phyloP scores from a whole-genome alignment of 1,284 basidiomycete genomes.

The Sparassis latifolia region DNA sequence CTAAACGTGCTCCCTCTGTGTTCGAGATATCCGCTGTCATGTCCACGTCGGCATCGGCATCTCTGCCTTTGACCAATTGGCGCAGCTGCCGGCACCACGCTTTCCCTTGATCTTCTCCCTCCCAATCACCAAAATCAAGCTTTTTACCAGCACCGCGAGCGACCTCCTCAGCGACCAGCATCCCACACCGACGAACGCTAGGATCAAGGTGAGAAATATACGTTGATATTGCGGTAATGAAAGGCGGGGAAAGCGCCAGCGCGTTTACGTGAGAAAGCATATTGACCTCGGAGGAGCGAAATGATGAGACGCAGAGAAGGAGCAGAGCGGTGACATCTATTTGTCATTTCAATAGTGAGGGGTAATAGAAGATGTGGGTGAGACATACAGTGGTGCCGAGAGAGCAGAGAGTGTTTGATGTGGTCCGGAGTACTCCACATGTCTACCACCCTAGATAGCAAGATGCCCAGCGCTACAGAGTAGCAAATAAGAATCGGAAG shows the following conservation, averaged over 20 bases:
- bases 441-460: conserved; percentile 46
- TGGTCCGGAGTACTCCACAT: conserved; percentile 63
- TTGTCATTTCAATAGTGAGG: not conserved
- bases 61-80: conserved; percentile 41
- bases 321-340: conserved; percentile 69
- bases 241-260: conserved; percentile 49
- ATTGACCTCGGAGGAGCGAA: conserved; percentile 42
- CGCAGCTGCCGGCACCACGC: conserved; percentile 61
- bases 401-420: conserved; percentile 66
- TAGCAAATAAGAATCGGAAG: not conserved
- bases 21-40: conserved; percentile 10
- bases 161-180: conserved; percentile 85
- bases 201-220: conserved; percentile 80
- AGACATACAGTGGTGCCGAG: conserved; percentile 58
- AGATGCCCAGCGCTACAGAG: conserved; percentile 36
- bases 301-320: conserved; percentile 54
- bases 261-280: conserved; percentile 28
- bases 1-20: not conserved
- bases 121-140: conserved; percentile 82
- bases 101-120: conserved; percentile 65
- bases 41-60: conserved; percentile 38
- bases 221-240: conserved; percentile 68
- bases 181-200: conserved; percentile 81
- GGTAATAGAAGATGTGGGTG: not conserved
- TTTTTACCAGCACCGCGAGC: conserved; percentile 55